phyloP scores from a whole-genome alignment of 2,329 filamentous ascomycete species.

The Epichloe uncinata region DNA sequence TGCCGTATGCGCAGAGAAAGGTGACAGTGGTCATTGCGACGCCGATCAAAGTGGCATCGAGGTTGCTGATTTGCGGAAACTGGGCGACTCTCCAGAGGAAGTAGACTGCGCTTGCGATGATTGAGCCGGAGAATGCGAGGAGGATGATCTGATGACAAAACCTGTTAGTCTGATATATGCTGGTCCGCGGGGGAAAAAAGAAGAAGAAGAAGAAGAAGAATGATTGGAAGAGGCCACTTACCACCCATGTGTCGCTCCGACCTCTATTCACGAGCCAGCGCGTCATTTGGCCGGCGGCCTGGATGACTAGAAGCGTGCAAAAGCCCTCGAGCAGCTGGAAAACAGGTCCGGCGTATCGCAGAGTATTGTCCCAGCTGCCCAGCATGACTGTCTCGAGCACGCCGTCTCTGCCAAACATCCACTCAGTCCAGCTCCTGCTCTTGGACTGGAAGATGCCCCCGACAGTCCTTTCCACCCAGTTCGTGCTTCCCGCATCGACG shows the following conservation, averaged over 20 bases:
- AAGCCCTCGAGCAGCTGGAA: slow-evolving; percentile 95
- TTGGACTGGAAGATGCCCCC: slow-evolving; percentile 50
- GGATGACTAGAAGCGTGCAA: slow-evolving; percentile 90
- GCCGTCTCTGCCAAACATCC: slow-evolving; percentile 79
- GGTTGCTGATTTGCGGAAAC: slow-evolving; percentile 84
- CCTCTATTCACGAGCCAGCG: slow-evolving; percentile 89
- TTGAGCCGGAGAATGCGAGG: slow-evolving; percentile 73
- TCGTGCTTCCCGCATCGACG: slow-evolving; percentile 63
- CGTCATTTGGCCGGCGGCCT: slow-evolving; percentile 87
- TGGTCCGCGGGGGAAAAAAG: background rate
- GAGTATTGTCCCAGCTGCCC: slow-evolving; percentile 74
- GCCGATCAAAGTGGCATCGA: slow-evolving; percentile 86
- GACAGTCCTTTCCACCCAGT: slow-evolving; percentile 75
- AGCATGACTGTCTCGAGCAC: slow-evolving; percentile 68
- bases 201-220: background rate
- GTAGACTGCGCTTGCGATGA: slow-evolving; percentile 88
- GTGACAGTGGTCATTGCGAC: slow-evolving; percentile 85
- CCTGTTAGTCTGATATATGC: slow-evolving; percentile 18
- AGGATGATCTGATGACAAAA: slow-evolving; percentile 58
- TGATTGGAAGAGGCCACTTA: slow-evolving; percentile 30
- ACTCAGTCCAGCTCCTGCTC: slow-evolving; percentile 59
- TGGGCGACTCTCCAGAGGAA: slow-evolving; percentile 92
- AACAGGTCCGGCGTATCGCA: slow-evolving; percentile 83
- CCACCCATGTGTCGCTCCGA: slow-evolving; percentile 92
- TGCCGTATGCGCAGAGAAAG: slow-evolving; percentile 87